Base-by-base conservation (phyloP, 495 filamentous ascomycete species). In the Xylaria intraflava region DNA sequence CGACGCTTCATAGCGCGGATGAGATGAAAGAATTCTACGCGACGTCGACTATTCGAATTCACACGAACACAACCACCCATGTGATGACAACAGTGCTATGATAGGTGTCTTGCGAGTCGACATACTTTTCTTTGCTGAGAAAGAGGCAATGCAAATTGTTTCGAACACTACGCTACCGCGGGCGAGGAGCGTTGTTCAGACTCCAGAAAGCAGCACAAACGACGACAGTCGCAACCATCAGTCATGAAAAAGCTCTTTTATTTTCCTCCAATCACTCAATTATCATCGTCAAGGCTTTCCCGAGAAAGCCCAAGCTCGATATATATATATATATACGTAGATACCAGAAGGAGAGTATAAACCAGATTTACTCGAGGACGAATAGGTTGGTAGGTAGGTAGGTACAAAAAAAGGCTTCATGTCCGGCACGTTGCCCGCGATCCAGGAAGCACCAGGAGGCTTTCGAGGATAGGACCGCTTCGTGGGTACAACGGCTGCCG, bases 351-450 rank as follows among this genome's bases (percentile, higher is more conserved):
- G n/a, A n/a, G n/a, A n/a, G n/a, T n/a, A n/a, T n/a, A n/a, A n/a
- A n/a, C n/a, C n/a, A n/a, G n/a, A n/a, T n/a, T n/a, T n/a, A n/a
- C n/a, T n/a, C n/a, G n/a, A n/a, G n/a, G n/a, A n/a, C n/a, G n/a
- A n/a, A n/a, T n/a, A n/a, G n/a, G n/a, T n/a, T n/a, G n/a, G n/a
- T n/a, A 17, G n/a, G 23, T 14, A 7, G 22, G 16, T 2, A 23
- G 14, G n/a, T 35, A 43, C 8, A 11, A 7, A 41, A 20, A 33
- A 35, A 42, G 27, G 41, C 20, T 31, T 22, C 59, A 74, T 77
- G 72, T 77, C 74, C 70, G 62, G 64, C 70, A 65, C 68, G 62
- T 57, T 56, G 56, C 59, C 66, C 69, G 69, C 71, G 71, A 72
- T 59, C 72, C 61, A 72, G 62, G 60, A 73, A 69, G 63, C 59